Evolutionary conservation across 169 alveolate genomes (phyloP).

Genomic region (Plasmodium inui): DNA sequence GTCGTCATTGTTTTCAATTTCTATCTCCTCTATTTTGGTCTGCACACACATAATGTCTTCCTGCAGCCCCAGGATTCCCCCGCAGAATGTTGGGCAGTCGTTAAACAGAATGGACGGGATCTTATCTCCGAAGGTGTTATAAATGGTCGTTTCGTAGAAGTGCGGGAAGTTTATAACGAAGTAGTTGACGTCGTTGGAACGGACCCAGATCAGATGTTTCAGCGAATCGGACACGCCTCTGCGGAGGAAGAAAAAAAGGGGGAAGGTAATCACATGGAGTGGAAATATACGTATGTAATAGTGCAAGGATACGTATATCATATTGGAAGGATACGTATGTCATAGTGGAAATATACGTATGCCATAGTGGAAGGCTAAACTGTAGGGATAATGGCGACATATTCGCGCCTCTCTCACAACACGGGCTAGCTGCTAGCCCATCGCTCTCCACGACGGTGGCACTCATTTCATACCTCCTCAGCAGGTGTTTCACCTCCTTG

Average conservation of each 20-base stretch:
- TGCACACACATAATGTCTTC: slow-evolving; percentile 74
- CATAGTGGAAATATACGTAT: neutral
- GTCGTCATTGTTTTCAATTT: slow-evolving; percentile 54
- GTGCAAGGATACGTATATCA: no score
- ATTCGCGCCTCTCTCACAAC: neutral
- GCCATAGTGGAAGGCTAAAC: neutral
- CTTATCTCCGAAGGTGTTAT: slow-evolving; percentile 59
- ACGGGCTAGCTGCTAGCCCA: neutral
- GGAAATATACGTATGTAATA: neutral
- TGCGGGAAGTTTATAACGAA: slow-evolving; percentile 60
- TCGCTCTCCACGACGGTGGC: neutral
- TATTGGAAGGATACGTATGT: no score
- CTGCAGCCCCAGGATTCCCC: slow-evolving; percentile 62
- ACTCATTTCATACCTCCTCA: slow-evolving; percentile 30
- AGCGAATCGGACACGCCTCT: slow-evolving; percentile 66
- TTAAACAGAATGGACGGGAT: slow-evolving; percentile 51
- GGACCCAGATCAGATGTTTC: slow-evolving; percentile 51
- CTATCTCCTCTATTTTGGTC: slow-evolving; percentile 63
- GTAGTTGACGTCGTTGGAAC: slow-evolving; percentile 60
- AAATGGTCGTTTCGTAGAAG: slow-evolving; percentile 63
- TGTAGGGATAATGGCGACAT: neutral
- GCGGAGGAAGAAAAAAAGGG: neutral
- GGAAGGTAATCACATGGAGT: neutral
- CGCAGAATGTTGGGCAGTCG: slow-evolving; percentile 69
- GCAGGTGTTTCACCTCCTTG: slow-evolving; percentile 33